phyloP scores from a whole-genome alignment of 148 eudicot species.

The Nepenthes gracilis region DNA sequence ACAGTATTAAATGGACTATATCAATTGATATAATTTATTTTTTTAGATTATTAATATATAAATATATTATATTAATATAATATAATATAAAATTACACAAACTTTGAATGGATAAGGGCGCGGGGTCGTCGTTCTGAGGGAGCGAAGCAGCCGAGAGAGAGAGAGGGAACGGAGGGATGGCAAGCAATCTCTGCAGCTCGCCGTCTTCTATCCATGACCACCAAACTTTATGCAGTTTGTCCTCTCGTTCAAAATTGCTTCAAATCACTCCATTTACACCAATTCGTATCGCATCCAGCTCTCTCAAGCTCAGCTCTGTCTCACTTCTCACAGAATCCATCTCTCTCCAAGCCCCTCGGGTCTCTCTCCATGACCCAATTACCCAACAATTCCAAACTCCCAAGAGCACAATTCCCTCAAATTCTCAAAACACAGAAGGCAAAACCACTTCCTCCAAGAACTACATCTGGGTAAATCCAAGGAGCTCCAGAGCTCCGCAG shows the following conservation, averaged over 20 bases:
- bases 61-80: no score
- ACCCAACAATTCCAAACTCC: constrained; percentile 1
- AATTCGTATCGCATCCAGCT: not conserved
- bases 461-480: constrained; percentile 76
- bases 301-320: not conserved
- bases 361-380: not conserved
- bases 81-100: no score
- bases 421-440: not conserved
- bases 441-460: not conserved
- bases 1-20: no score
- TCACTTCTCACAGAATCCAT: not conserved
- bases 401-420: no score
- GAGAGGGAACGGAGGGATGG: not conserved
- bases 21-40: no score
- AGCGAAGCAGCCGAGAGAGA: not conserved
- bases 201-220: not conserved
- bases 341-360: not conserved
- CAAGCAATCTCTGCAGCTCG: not conserved
- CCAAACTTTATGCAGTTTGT: not conserved
- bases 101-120: no score
- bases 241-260: not conserved
- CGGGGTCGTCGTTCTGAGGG: not conserved
- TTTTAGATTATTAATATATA: no score
- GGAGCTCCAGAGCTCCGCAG: constrained; percentile 45
- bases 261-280: not conserved